phyloP scores from a whole-genome alignment of 345 rosid species.

The Hibiscus mutabilis region DNA sequence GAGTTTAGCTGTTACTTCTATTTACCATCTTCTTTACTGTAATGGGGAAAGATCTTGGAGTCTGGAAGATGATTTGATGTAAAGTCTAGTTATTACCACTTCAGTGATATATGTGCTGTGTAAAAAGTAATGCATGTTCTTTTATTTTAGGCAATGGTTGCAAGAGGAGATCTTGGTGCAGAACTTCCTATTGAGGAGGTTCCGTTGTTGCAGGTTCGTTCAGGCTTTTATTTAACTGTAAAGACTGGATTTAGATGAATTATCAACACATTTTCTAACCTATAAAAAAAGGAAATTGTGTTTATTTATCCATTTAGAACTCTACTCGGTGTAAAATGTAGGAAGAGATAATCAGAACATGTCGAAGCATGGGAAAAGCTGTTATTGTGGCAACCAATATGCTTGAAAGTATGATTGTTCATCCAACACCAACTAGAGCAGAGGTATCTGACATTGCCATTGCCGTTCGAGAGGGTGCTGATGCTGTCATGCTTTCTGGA shows the following conservation, averaged over 20 bases:
- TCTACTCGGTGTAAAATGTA: constrained; percentile 23
- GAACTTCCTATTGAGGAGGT: constrained; percentile 99
- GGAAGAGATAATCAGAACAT: constrained; percentile 79
- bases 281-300: constrained; percentile 5
- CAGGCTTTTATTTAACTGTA: too few relatives aligned
- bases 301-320: not conserved
- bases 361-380: constrained; percentile 99
- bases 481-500: constrained; percentile 98
- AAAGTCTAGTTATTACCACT: not conserved
- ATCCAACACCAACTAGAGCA: constrained; percentile 96
- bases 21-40: not conserved
- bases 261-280: constrained; percentile 12
- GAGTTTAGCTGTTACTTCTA: not conserved
- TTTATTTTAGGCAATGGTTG: constrained; percentile 85
- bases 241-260: constrained; percentile 1
- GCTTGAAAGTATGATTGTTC: constrained; percentile 99
- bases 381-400: constrained; percentile 98
- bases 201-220: constrained; percentile 88
- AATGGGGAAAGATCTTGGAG: not conserved
- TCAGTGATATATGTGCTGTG: not conserved
- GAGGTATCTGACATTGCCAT: constrained; percentile 99
- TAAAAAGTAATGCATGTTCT: not conserved
- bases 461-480: constrained; percentile 98
- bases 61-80: not conserved
- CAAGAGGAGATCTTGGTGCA: constrained; percentile 99